Evolutionary conservation across 2,329 filamentous ascomycete species (phyloP).

Genomic region (Penicillium thymicola): DNA sequence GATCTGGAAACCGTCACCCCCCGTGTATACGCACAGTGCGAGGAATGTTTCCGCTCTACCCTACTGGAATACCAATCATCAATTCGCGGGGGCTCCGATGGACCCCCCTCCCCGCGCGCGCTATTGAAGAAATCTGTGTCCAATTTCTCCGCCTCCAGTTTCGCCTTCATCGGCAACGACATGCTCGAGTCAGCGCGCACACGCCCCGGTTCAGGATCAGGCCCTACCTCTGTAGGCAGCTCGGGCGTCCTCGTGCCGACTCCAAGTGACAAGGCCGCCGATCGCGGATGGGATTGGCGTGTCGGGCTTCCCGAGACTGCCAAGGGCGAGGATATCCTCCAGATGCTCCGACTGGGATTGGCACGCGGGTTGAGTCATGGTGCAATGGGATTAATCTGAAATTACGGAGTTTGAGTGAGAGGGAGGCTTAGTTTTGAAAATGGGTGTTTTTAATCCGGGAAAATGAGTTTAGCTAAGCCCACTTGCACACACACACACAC

Average conservation of each 20-base stretch:
- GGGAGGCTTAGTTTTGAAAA: neutral
- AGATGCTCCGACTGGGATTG: conserved; percentile 67
- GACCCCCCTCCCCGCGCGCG: conserved; percentile 57
- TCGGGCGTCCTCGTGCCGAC: conserved; percentile 49
- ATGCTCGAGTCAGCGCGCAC: conserved; percentile 55
- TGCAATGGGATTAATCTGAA: neutral
- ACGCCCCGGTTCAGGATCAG: conserved; percentile 34
- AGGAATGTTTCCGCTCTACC: conserved; percentile 74
- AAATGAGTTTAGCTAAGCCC: conserved; percentile 1
- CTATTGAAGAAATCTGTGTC: conserved; percentile 64
- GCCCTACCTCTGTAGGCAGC: conserved; percentile 49
- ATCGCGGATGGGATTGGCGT: conserved; percentile 72
- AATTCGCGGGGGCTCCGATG: conserved; percentile 36
- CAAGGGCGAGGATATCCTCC: conserved; percentile 67
- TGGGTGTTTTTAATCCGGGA: neutral
- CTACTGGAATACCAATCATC: conserved; percentile 64
- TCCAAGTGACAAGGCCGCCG: conserved; percentile 31
- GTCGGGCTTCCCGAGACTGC: conserved; percentile 55
- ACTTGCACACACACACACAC: neutral
- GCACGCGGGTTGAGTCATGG: conserved; percentile 62
- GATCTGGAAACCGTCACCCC: conserved; percentile 73
- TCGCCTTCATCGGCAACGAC: conserved; percentile 70
- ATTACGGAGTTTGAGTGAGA: neutral
- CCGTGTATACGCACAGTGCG: conserved; percentile 69
- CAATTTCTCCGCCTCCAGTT: conserved; percentile 55